A percentile compares a stretch with the other conserved stretches of the same genome.
Conservation (phyloP, 306 rosid species). For the Ziziphus jujuba region DNA sequence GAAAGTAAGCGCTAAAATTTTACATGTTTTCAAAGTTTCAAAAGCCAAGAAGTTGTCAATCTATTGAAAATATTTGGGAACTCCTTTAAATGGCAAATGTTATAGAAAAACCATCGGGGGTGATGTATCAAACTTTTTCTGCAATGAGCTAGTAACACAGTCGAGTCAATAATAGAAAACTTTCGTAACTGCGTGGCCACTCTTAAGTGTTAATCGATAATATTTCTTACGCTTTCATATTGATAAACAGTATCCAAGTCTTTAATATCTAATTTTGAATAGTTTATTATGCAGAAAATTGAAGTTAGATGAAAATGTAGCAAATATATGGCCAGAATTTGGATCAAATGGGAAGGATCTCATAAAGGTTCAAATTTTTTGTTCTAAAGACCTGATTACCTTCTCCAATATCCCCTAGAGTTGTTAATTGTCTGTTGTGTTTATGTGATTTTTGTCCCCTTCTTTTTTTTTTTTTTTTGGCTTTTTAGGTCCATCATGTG, state of each 20-base stretch:
- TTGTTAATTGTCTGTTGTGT: conserved; percentile 4
- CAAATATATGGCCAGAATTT: conserved; percentile 90
- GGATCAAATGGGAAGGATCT: conserved; percentile 70
- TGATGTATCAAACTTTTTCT: too few relatives aligned
- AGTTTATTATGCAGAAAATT: conserved; percentile 51
- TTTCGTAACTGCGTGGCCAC: too few relatives aligned
- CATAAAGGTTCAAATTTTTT: conserved; percentile 60
- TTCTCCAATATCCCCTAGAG: conserved; percentile 6
- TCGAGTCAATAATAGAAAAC: too few relatives aligned
- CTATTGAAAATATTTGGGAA: too few relatives aligned
- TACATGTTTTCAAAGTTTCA: too few relatives aligned
- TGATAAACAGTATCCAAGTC: neutral
- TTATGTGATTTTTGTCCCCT: conserved; percentile 9
- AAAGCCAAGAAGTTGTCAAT: too few relatives aligned
- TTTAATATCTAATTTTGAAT: too few relatives aligned
- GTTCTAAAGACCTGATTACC: conserved; percentile 17
- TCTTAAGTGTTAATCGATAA: neutral
- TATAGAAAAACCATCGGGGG: too few relatives aligned
- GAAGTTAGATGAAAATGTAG: conserved; percentile 72
- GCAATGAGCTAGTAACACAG: too few relatives aligned
- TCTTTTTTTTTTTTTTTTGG: neutral
- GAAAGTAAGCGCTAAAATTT: too few relatives aligned
- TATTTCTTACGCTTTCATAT: neutral
- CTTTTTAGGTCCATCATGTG: conserved; percentile 83
- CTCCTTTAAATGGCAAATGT: too few relatives aligned